Conservation (phyloP, 2,329 filamentous ascomycete genomes). For the Trichoderma oligosporum region DNA sequence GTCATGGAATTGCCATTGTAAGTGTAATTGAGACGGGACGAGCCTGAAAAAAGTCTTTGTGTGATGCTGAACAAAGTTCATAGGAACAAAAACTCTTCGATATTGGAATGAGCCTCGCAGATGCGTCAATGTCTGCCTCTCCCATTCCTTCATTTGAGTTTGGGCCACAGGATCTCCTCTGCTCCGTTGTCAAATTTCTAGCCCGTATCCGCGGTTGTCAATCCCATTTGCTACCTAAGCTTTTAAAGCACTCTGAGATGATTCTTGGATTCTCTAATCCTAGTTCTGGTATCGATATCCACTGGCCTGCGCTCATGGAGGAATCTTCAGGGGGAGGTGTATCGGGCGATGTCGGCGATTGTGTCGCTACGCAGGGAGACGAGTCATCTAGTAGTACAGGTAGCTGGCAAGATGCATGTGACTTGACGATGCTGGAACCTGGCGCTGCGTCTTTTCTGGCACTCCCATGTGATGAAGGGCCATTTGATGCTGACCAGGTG, state of each 20-base stretch:
- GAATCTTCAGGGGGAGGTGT: slow-evolving; percentile 9
- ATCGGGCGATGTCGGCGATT: background rate
- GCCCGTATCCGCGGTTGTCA: slow-evolving; percentile 27
- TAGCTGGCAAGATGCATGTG: slow-evolving; percentile 15
- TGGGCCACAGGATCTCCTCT: slow-evolving; percentile 30
- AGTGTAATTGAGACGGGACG: background rate
- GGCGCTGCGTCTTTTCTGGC: slow-evolving; percentile 5
- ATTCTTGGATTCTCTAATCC: slow-evolving; percentile 12
- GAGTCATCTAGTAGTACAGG: slow-evolving; percentile 13
- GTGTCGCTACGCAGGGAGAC: background rate
- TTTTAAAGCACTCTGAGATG: slow-evolving; percentile 24
- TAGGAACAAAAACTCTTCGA: slow-evolving; percentile 35
- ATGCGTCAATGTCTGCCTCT: slow-evolving; percentile 25
- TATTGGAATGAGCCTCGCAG: slow-evolving; percentile 30
- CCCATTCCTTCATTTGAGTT: slow-evolving; percentile 26
- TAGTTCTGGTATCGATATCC: slow-evolving; percentile 3
- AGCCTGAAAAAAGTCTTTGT: no score
- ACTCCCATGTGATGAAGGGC: background rate
- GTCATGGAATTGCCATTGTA: slow-evolving; percentile 33
- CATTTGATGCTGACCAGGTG: slow-evolving; percentile 16
- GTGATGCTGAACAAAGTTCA: background rate
- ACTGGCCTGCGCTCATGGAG: slow-evolving; percentile 13
- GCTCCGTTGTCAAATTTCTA: slow-evolving; percentile 27
- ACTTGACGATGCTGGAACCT: slow-evolving; percentile 13
- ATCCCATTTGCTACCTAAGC: slow-evolving; percentile 29